Evolutionary conservation across 148 eudicot genomes (phyloP).

Genomic region (Camellia lanceoleosa): DNA sequence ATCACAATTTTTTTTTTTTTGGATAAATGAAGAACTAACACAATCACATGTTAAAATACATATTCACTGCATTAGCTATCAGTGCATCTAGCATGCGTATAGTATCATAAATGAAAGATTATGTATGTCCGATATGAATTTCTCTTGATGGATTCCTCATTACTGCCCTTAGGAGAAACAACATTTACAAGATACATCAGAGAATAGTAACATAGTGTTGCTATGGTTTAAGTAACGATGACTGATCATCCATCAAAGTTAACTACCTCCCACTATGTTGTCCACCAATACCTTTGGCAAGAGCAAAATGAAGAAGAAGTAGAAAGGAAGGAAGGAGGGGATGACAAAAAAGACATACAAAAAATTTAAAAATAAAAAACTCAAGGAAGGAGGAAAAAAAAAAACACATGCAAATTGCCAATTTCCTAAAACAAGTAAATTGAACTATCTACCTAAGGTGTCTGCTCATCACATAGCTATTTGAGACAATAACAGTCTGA

Average conservation of each 20-base stretch:
- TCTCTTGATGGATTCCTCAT: too few species aligned
- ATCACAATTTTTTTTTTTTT: background rate
- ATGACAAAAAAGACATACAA: too few species aligned
- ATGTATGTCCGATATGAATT: too few species aligned
- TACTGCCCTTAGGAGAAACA: background rate
- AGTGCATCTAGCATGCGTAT: too few species aligned
- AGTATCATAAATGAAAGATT: too few species aligned
- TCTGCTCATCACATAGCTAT: too few species aligned
- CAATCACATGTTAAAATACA: background rate
- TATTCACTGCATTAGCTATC: background rate
- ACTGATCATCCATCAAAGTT: background rate
- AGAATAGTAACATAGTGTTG: background rate
- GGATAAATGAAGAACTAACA: background rate
- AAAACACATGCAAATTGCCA: background rate
- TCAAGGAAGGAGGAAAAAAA: too few species aligned
- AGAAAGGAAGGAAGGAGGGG: too few species aligned
- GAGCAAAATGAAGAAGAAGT: background rate
- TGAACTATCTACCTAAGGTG: too few species aligned
- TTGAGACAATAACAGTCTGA: too few species aligned
- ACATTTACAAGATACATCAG: slow-evolving; percentile 1
- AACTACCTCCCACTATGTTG: background rate
- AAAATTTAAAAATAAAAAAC: too few species aligned
- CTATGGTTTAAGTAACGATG: background rate
- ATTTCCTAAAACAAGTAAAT: background rate
- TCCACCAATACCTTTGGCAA: background rate